phyloP scores from a whole-genome alignment of 441 rosid genomes.

The Jatropha multifida region DNA sequence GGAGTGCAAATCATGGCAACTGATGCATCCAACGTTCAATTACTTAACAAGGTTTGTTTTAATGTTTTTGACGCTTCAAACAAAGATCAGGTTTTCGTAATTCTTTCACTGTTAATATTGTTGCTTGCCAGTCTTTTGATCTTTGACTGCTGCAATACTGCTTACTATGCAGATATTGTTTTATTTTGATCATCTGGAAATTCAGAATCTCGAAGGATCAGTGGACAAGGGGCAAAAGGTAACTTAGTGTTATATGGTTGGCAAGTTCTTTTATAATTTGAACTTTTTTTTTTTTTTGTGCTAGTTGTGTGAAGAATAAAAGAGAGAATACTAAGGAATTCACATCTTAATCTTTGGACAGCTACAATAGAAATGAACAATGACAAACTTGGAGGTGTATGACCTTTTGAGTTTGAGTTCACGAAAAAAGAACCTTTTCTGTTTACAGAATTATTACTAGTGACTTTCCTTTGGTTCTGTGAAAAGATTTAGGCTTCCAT shows the following conservation, averaged over 20 bases:
- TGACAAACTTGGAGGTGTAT: too few species aligned
- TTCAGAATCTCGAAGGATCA: slow-evolving; percentile 34
- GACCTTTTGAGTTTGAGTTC: too few species aligned
- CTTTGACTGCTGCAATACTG: slow-evolving; percentile 7
- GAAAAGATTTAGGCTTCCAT: not conserved
- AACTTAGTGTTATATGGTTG: slow-evolving; percentile 9
- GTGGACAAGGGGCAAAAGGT: slow-evolving; percentile 40
- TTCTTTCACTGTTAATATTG: slow-evolving; percentile 4
- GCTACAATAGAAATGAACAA: not conserved
- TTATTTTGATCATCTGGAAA: slow-evolving; percentile 49
- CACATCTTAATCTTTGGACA: not conserved
- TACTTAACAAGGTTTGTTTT: slow-evolving; percentile 67
- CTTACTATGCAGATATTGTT: slow-evolving; percentile 58
- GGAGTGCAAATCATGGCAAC: slow-evolving; percentile 89
- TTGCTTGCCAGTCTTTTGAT: slow-evolving; percentile 2
- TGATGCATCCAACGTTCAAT: slow-evolving; percentile 69
- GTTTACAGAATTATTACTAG: too few species aligned
- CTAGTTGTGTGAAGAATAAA: not conserved
- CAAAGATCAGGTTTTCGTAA: not conserved
- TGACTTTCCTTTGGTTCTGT: too few species aligned
- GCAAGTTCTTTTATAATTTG: not conserved
- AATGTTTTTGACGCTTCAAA: not conserved
- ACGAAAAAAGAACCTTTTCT: too few species aligned
- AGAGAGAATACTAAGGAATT: not conserved
- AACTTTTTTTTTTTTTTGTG: not conserved